Conservation (phyloP, 768 basidiomycete species). For the Podaxis sp. region DNA sequence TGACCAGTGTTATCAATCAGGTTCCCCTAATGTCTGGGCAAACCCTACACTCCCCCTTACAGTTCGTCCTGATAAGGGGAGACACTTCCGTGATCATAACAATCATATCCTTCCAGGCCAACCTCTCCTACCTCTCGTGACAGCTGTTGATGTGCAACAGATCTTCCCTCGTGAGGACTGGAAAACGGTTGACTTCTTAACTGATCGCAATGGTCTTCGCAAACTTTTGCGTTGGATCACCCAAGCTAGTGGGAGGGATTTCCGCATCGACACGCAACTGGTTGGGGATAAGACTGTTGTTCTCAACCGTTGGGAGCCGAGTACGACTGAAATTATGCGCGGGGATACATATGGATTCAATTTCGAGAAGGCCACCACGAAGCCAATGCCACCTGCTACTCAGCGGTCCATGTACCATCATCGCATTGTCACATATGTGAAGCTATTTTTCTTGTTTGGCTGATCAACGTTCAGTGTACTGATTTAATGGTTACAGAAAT, state of each 20-base stretch:
- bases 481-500: constrained; percentile 37
- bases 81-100: constrained; percentile 57
- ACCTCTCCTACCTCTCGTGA: constrained; percentile 54
- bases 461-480: background rate
- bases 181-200: constrained; percentile 47
- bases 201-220: constrained; percentile 65
- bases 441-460: constrained; percentile 20
- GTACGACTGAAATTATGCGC: constrained; percentile 30
- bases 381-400: constrained; percentile 44
- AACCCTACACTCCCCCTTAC: constrained; percentile 45
- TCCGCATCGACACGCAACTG: constrained; percentile 71
- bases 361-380: constrained; percentile 59
- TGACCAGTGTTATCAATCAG: constrained; percentile 28
- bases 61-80: constrained; percentile 53
- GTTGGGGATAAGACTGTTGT: constrained; percentile 59
- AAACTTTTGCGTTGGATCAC: constrained; percentile 59
- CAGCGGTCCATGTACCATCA: constrained; percentile 55
- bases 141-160: constrained; percentile 47
- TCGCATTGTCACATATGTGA: constrained; percentile 61
- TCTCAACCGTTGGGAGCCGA: constrained; percentile 56
- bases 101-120: constrained; percentile 37
- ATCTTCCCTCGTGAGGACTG: constrained; percentile 37
- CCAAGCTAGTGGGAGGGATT: constrained; percentile 40
- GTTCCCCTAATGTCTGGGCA: constrained; percentile 60
- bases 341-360: constrained; percentile 54